Evolutionary conservation across 2,329 filamentous ascomycete species (phyloP).

Genomic region (Epichloe uncinata): DNA sequence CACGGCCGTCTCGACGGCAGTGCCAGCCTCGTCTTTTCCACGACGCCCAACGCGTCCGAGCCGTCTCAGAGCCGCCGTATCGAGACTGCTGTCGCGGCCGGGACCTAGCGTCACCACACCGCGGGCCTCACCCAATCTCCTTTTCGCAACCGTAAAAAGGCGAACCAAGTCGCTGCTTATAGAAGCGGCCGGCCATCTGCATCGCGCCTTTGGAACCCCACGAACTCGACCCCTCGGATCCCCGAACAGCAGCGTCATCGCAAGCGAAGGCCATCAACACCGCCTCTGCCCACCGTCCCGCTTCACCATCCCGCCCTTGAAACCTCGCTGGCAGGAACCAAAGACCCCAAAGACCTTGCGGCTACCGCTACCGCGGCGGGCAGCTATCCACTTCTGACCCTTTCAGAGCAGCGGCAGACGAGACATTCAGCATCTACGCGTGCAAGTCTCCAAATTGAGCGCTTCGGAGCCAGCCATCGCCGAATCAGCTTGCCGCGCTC

Average conservation of each 20-base stretch:
- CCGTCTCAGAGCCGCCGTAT: conserved; percentile 12
- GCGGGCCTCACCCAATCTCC: conserved; percentile 14
- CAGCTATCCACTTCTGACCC: conserved; percentile 37
- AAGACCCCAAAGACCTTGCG: conserved; percentile 21
- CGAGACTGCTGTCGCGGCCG: no score
- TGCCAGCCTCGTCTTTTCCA: conserved; percentile 29
- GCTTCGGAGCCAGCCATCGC: conserved; percentile 29
- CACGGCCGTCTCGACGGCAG: conserved; percentile 35
- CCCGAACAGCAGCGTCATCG: conserved; percentile 14
- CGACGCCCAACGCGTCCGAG: conserved; percentile 32
- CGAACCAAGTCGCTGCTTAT: conserved; percentile 7
- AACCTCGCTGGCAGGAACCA: conserved; percentile 18
- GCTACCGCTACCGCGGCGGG: conserved; percentile 28
- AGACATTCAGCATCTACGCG: conserved; percentile 29
- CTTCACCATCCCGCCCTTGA: conserved; percentile 32
- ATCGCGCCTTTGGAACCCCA: conserved; percentile 46
- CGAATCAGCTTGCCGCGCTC: conserved; percentile 41
- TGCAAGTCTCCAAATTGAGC: conserved; percentile 39
- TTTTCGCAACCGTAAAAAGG: conserved; percentile 31
- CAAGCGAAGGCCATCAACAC: conserved; percentile 37
- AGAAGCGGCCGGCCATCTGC: conserved; percentile 29
- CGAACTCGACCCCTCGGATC: conserved; percentile 42
- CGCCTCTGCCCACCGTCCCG: conserved; percentile 38
- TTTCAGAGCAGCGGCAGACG: conserved; percentile 35
- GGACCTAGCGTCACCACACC: neutral